phyloP scores from a whole-genome alignment of 352 stramenopile species.

The Pythium brachiatum region DNA sequence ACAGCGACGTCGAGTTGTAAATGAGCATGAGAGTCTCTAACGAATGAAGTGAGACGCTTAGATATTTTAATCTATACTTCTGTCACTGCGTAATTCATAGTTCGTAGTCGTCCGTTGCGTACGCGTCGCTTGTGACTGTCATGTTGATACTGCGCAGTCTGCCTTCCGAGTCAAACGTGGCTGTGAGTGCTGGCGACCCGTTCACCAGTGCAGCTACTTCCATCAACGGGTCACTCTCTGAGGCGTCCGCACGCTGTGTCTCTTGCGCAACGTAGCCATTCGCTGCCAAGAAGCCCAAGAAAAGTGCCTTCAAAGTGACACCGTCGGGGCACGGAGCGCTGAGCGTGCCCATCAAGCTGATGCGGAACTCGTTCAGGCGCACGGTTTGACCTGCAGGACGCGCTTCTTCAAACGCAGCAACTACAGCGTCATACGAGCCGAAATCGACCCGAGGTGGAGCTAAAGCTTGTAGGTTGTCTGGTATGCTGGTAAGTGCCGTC shows the following conservation, averaged over 20 bases:
- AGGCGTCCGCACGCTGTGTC: neutral
- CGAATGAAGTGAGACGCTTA: neutral
- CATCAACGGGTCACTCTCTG: neutral
- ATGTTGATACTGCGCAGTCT: conserved; percentile 6
- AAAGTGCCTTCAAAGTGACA: conserved; percentile 7
- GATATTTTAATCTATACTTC: neutral
- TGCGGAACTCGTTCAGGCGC: conserved; percentile 24
- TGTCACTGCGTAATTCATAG: neutral
- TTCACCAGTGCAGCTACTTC: conserved; percentile 2
- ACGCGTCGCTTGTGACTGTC: conserved; percentile 3
- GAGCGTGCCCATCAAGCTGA: conserved; percentile 14
- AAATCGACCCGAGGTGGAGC: conserved; percentile 1
- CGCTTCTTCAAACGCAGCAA: conserved; percentile 10
- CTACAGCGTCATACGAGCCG: conserved; percentile 9
- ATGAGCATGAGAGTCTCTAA: neutral
- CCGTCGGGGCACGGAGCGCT: neutral
- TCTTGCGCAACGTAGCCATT: conserved; percentile 8
- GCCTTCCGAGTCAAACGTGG: conserved; percentile 9
- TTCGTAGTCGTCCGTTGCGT: conserved; percentile 13
- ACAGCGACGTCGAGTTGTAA: conserved; percentile 69
- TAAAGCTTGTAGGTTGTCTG: conserved; percentile 13
- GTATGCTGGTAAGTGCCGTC: neutral
- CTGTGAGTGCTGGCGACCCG: conserved; percentile 8
- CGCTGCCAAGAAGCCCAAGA: conserved; percentile 5
- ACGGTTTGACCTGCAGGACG: neutral